These are phyloP conservation scores for Flaveria trinervia DNA, from an alignment of 129 eudicot genomes.

Conservation along the genomic window DNA sequence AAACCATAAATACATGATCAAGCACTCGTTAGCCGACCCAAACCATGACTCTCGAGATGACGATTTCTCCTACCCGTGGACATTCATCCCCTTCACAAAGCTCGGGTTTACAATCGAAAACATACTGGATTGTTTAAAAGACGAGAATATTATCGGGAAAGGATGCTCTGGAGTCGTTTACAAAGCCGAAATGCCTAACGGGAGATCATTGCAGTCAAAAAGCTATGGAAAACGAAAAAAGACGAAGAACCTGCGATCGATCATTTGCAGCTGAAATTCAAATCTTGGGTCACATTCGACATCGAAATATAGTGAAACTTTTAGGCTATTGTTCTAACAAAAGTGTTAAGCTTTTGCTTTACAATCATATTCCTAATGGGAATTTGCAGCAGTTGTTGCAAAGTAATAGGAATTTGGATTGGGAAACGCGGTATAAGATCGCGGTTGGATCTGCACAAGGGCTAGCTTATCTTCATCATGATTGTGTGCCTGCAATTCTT, in stretches of 20 bases:
- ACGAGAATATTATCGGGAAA: slow-evolving; percentile 84
- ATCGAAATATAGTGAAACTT: slow-evolving; percentile 80
- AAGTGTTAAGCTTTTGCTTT: slow-evolving; percentile 87
- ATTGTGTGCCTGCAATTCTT: slow-evolving; percentile 83
- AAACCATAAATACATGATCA: slow-evolving; percentile 52
- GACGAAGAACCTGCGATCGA: slow-evolving; percentile 67
- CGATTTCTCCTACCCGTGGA: slow-evolving; percentile 97
- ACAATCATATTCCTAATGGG: slow-evolving; percentile 80
- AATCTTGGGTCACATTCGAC: slow-evolving; percentile 88
- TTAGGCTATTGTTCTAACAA: slow-evolving; percentile 86
- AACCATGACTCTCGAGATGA: slow-evolving; percentile 44
- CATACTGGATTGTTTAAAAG: slow-evolving; percentile 85
- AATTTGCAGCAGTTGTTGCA: slow-evolving; percentile 77
- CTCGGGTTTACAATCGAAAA: slow-evolving; percentile 71
- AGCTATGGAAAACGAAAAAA: slow-evolving; percentile 86
- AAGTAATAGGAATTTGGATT: slow-evolving; percentile 78
- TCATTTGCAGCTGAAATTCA: slow-evolving; percentile 93
- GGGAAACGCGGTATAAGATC: slow-evolving; percentile 91
- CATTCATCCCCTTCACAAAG: slow-evolving; percentile 90
- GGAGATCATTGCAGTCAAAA: slow-evolving; percentile 91
- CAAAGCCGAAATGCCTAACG: slow-evolving; percentile 89
- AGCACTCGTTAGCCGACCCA: slow-evolving; percentile 45
- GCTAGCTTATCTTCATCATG: slow-evolving; percentile 89
- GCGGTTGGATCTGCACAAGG: slow-evolving; percentile 97
- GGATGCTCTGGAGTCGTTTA: slow-evolving; percentile 91